phyloP scores from a whole-genome alignment of 1,284 basidiomycete species.

The Apiotrichum laibachii region DNA sequence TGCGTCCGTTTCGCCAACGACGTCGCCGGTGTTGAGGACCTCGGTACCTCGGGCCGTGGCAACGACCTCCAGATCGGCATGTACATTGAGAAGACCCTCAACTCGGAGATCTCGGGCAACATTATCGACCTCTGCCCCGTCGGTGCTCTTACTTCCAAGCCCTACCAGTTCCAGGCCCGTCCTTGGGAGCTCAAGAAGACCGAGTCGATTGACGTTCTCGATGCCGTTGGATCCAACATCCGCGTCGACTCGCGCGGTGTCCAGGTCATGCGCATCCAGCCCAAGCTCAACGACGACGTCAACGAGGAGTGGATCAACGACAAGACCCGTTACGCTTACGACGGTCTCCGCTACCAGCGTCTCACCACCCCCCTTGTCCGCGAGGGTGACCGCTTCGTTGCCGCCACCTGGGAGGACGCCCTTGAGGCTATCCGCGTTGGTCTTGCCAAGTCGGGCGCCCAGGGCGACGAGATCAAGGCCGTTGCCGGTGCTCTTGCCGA shows the following conservation, averaged over 20 bases:
- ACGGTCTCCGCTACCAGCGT: slow-evolving; percentile 93
- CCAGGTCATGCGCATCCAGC: slow-evolving; percentile 96
- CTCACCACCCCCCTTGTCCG: slow-evolving; percentile 90
- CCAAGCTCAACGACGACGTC: slow-evolving; percentile 93
- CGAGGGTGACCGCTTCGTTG: slow-evolving; percentile 86
- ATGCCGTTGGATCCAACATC: slow-evolving; percentile 97
- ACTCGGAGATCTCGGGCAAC: slow-evolving; percentile 97
- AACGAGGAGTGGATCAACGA: slow-evolving; percentile 99
- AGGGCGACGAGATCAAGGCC: slow-evolving; percentile 94
- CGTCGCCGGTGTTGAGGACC: slow-evolving; percentile 95
- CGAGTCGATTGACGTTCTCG: slow-evolving; percentile 94
- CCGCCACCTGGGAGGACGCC: slow-evolving; percentile 91
- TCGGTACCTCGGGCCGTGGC: slow-evolving; percentile 94
- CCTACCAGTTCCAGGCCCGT: slow-evolving; percentile 93
- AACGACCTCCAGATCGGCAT: slow-evolving; percentile 99
- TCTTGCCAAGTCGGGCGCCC: slow-evolving; percentile 73
- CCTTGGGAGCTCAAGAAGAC: slow-evolving; percentile 99
- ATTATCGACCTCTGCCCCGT: slow-evolving; percentile 93
- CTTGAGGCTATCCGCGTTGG: slow-evolving; percentile 76
- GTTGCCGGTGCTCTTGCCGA: slow-evolving; percentile 91
- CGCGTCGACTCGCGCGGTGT: slow-evolving; percentile 93
- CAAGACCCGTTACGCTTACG: slow-evolving; percentile 96
- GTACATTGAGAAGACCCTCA: slow-evolving; percentile 96
- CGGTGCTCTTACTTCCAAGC: slow-evolving; percentile 96
- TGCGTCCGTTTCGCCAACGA: slow-evolving; percentile 99